Conservation (phyloP, 805 yeast genomes). For the Starmerella bombi region DNA sequence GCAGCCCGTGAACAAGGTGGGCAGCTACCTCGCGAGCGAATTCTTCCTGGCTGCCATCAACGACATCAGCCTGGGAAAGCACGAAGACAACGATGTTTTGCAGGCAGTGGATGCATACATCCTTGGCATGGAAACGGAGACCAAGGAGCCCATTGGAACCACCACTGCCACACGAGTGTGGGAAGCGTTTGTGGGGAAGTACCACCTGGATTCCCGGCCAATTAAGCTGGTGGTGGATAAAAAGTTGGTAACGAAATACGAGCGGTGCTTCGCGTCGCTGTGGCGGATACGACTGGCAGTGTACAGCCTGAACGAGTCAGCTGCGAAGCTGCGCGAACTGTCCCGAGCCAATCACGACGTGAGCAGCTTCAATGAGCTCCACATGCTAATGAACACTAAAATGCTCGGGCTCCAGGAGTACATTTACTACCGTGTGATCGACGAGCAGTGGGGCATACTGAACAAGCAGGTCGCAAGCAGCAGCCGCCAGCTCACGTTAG, state of each 20-base stretch:
- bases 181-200: slow-evolving; percentile 30
- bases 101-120: slow-evolving; percentile 69
- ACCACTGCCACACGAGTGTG: slow-evolving; percentile 6
- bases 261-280: slow-evolving; percentile 70
- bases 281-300: slow-evolving; percentile 64
- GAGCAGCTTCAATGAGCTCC: not conserved
- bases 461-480: not conserved
- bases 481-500: slow-evolving; percentile 23
- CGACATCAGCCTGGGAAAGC: slow-evolving; percentile 2
- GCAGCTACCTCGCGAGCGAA: slow-evolving; percentile 9
- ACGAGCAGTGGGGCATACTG: slow-evolving; percentile 25
- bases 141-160: not conserved
- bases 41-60: slow-evolving; percentile 8
- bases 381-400: not conserved
- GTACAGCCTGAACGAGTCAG: slow-evolving; percentile 31
- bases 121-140: slow-evolving; percentile 39
- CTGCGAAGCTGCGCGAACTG: not conserved
- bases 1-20: slow-evolving; percentile 4
- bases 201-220: slow-evolving; percentile 35
- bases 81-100: slow-evolving; percentile 24
- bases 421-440: slow-evolving; percentile 29
- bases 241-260: slow-evolving; percentile 38
- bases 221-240: slow-evolving; percentile 44
- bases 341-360: not conserved
- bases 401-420: slow-evolving; percentile 27